Conservation (phyloP, 2,329 filamentous ascomycete genomes). For the Penicillium sp. region DNA sequence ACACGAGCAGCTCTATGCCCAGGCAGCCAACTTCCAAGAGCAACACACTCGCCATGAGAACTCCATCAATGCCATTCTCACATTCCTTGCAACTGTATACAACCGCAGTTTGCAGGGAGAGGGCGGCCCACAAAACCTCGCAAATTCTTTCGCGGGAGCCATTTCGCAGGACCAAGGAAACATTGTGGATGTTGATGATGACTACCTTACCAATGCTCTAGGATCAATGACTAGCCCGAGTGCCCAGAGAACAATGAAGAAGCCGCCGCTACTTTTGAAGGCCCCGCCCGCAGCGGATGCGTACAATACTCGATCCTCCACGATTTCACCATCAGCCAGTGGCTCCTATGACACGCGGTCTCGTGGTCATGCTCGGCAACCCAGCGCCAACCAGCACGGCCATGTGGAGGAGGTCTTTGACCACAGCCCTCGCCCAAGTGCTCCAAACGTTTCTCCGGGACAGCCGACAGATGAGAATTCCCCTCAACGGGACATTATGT, state of each 20-base stretch:
- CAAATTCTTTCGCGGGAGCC: slow-evolving; percentile 77
- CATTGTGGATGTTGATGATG: slow-evolving; percentile 64
- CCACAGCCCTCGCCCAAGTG: slow-evolving; percentile 34
- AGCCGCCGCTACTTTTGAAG: slow-evolving; percentile 49
- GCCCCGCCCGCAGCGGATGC: slow-evolving; percentile 39
- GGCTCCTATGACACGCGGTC: slow-evolving; percentile 36
- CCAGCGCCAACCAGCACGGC: slow-evolving; percentile 33
- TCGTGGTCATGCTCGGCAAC: slow-evolving; percentile 32
- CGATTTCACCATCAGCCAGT: slow-evolving; percentile 37
- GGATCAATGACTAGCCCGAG: slow-evolving; percentile 37
- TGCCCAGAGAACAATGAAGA: slow-evolving; percentile 46
- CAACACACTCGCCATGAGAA: slow-evolving; percentile 96
- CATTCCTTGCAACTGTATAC: slow-evolving; percentile 95
- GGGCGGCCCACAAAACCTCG: slow-evolving; percentile 70
- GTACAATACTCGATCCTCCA: slow-evolving; percentile 32
- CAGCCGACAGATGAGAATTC: slow-evolving; percentile 22
- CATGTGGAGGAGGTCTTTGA: slow-evolving; percentile 49
- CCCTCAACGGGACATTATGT: slow-evolving; percentile 50
- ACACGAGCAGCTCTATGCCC: slow-evolving; percentile 82
- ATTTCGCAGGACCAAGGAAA: slow-evolving; percentile 65
- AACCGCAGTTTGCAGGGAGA: slow-evolving; percentile 88
- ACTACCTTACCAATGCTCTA: slow-evolving; percentile 40
- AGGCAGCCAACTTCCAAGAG: slow-evolving; percentile 84
- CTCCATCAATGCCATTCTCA: slow-evolving; percentile 97
- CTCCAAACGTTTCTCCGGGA: slow-evolving; percentile 19